Evolutionary conservation across 192 early-diverging fungal species (phyloP), one percentile per base, ranked within the genome.

Genomic region (Coemansia reversa): DNA sequence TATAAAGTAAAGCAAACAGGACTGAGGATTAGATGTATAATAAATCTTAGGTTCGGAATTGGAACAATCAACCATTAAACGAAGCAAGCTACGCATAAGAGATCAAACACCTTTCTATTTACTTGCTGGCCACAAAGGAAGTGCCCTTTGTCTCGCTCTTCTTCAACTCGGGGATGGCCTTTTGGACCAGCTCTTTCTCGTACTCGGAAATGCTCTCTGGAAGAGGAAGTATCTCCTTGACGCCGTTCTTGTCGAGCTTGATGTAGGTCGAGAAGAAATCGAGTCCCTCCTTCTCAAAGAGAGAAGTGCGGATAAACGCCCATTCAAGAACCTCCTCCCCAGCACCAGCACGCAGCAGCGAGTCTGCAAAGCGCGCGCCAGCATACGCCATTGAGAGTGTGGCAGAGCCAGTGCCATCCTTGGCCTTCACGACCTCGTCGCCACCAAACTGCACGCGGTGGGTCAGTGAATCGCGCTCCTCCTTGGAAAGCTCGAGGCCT

Each of bases 341-440:
- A 20, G 92, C 84, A 22, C 72, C 75, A 55, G 94, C 94, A 47
- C 91, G 85, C 57, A 99, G 79, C 70, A 99, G 84, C 19, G 90
- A 89, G 79, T 91, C 85, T 58, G 94, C 88, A 83, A 99, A 97
- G 56, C 95, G 90, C 18, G 94, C 94, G 35, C 89, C 92, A 57
- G 92, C 91, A 39, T 83, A 88, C 39, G 93, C 92, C 94, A 94
- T 94, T 52, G 92, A 93, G 33, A 95, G 85, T 6, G 92, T 95
- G 29, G 93, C 92, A 24, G 90, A 91, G 51, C 92, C 94, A 22
- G 88, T 86, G 60, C 96, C 96, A 84, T 94, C 90, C 89, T 99
- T 99, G 74, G 97, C 97, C 89, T 99, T 92, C 76, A 99, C 97
- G 60, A 99, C 97, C 77, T 99, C 97, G 72, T 99, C 97, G 67